phyloP scores from a whole-genome alignment of 176 grass and related monocot species.

The Lolium perenne region DNA sequence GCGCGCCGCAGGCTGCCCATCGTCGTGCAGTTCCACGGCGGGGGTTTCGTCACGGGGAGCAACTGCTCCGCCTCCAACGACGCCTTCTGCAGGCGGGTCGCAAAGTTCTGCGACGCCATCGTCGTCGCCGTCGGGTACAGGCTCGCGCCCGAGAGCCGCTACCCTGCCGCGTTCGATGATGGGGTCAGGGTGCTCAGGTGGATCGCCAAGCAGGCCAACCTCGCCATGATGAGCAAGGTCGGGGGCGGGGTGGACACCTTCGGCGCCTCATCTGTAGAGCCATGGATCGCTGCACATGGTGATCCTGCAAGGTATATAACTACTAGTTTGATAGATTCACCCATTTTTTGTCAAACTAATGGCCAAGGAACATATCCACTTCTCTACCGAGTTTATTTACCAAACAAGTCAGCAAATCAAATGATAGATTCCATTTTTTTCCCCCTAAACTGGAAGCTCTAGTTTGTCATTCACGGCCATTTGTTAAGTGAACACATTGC shows the following conservation, averaged over 20 bases:
- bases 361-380: not conserved
- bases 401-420: not conserved
- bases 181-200: conserved; percentile 82
- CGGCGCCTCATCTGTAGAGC: conserved; percentile 77
- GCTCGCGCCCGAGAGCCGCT: conserved; percentile 79
- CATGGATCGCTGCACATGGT: conserved; percentile 86
- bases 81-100: conserved; percentile 82
- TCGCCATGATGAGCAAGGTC: conserved; percentile 63
- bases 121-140: conserved; percentile 80
- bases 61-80: conserved; percentile 73
- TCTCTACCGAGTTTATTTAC: not conserved
- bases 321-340: too few species aligned
- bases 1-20: conserved; percentile 63
- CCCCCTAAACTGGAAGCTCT: not conserved
- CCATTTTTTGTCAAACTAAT: not conserved
- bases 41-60: conserved; percentile 77
- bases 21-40: conserved; percentile 92
- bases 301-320: conserved; percentile 74
- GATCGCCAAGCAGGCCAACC: conserved; percentile 88
- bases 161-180: conserved; percentile 88
- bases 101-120: conserved; percentile 82
- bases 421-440: not conserved
- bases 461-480: not conserved
- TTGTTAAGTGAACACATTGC: not conserved
- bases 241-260: conserved; percentile 63